Evolutionary conservation across 768 basidiomycete species (phyloP).

Genomic region (Pisolithus albus): DNA sequence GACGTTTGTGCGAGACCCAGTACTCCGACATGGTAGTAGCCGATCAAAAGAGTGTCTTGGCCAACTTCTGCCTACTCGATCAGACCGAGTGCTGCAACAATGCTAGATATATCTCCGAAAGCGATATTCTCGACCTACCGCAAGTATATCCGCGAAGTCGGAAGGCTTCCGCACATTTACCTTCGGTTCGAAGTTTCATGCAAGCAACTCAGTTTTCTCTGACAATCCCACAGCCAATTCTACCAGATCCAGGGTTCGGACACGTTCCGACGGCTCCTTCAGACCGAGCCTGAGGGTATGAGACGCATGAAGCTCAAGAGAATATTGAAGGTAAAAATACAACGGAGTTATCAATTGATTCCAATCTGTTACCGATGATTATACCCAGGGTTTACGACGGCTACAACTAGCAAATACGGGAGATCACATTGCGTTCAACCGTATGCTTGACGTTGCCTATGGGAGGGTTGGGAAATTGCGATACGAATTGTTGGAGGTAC

Average conservation of each 20-base stretch:
- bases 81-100: background rate
- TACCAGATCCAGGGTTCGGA: conserved; percentile 54
- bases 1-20: conserved; percentile 90
- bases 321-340: conserved; percentile 40
- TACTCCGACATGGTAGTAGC: conserved; percentile 68
- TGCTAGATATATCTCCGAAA: conserved; percentile 5
- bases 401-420: conserved; percentile 52
- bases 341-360: background rate
- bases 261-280: conserved; percentile 46
- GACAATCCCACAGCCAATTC: conserved; percentile 42
- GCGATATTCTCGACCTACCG: conserved; percentile 31
- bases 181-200: conserved; percentile 33
- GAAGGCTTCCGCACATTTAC: conserved; percentile 38
- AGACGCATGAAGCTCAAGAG: conserved; percentile 40
- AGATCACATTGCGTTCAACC: conserved; percentile 42
- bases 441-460: conserved; percentile 64
- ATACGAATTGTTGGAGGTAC: conserved; percentile 62
- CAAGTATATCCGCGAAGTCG: conserved; percentile 35
- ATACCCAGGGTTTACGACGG: conserved; percentile 43
- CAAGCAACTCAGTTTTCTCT: background rate
- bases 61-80: background rate
- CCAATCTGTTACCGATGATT: background rate
- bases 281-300: conserved; percentile 26
- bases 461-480: conserved; percentile 67
- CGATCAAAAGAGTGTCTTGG: too few relatives aligned